Conservation (phyloP, 225 moss, liverwort and hornwort genomes). For the Neckera pumila region DNA sequence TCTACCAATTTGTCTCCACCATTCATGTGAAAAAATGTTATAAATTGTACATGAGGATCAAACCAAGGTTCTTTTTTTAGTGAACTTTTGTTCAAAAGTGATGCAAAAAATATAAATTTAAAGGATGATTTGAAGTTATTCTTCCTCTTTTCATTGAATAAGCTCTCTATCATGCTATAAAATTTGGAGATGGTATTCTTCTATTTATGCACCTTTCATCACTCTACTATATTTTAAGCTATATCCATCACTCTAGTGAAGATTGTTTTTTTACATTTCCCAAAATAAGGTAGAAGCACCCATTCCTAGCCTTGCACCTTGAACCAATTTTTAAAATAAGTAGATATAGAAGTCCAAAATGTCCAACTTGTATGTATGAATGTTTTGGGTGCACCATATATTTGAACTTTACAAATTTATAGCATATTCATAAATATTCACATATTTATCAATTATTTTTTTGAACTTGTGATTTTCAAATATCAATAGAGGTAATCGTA, state of each 20-base stretch:
- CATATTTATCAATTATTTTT: not conserved
- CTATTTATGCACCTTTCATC: not conserved
- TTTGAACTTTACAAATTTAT: not conserved
- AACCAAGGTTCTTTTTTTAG: not conserved
- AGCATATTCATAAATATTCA: not conserved
- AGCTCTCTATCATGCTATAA: not conserved
- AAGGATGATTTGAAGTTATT: not conserved
- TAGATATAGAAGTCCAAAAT: not conserved
- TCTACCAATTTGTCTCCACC: too few species aligned
- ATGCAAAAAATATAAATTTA: not conserved
- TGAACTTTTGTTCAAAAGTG: not conserved
- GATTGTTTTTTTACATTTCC: fast-evolving
- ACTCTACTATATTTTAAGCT: fast-evolving
- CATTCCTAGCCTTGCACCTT: not conserved
- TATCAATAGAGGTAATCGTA: too few species aligned
- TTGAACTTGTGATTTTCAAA: too few species aligned
- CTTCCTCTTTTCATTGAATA: fast-evolving
- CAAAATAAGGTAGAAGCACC: not conserved
- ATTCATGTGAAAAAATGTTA: not conserved
- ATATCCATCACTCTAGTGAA: fast-evolving
- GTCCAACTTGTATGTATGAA: not conserved
- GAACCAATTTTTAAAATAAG: not conserved
- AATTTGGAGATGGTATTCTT: not conserved
- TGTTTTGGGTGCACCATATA: fast-evolving
- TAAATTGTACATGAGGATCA: fast-evolving